phyloP scores from a whole-genome alignment of 2,329 filamentous ascomycete genomes.

The Botrytis byssoidea region DNA sequence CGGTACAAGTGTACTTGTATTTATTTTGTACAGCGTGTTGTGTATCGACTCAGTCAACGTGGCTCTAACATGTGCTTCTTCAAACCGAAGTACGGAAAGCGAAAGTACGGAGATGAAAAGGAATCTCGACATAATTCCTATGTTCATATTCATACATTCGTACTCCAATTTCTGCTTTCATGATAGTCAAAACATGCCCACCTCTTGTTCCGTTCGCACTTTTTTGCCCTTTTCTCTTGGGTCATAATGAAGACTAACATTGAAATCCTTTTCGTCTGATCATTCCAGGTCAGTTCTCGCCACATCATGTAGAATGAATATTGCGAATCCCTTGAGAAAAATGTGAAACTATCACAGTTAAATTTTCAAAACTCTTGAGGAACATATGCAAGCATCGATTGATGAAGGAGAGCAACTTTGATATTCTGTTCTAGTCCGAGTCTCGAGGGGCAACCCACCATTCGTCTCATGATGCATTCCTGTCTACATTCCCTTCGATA shows the following conservation, averaged over 20 bases:
- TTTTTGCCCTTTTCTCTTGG: not conserved
- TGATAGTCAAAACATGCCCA: not conserved
- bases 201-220: not conserved
- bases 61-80: not conserved
- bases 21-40: not conserved
- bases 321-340: not conserved
- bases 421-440: not conserved
- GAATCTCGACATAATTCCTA: not conserved
- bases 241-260: not conserved
- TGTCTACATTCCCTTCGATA: not conserved
- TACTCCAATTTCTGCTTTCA: not conserved
- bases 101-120: not conserved
- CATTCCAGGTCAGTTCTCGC: not conserved
- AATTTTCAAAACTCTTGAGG: not conserved
- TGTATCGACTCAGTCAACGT: not conserved
- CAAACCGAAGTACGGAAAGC: not conserved
- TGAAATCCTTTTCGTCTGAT: not conserved
- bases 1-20: slow-evolving; percentile 7
- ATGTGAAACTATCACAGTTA: not conserved
- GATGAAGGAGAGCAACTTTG: not conserved
- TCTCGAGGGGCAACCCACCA: not conserved
- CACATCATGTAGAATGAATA: not conserved
- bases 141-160: not conserved
- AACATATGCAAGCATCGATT: not conserved
- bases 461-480: not conserved